Evolutionary conservation across 1,139 yeast species (phyloP).

Genomic region (Lizanozyma gosingica): DNA sequence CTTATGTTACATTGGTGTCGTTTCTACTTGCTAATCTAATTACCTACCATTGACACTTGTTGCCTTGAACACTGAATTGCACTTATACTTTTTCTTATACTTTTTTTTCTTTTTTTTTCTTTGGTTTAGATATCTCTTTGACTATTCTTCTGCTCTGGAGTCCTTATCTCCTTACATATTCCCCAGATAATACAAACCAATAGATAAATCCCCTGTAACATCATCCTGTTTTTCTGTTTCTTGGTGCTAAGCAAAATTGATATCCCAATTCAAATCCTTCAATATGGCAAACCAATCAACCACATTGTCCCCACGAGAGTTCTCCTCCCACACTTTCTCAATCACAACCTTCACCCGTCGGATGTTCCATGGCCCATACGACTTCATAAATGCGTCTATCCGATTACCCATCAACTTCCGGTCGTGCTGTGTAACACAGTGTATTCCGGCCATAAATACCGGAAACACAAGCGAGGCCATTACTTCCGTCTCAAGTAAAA

Average conservation of each 20-base stretch:
- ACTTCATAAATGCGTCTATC: slow-evolving; percentile 45
- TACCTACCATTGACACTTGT: too few species aligned
- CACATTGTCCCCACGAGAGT: slow-evolving; percentile 27
- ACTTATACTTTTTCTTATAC: too few species aligned
- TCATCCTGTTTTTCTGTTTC: too few species aligned
- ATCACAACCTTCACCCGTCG: slow-evolving; percentile 50
- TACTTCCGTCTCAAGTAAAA: slow-evolving; percentile 55
- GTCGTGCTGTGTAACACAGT: slow-evolving; percentile 44
- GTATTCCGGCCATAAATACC: slow-evolving; percentile 67
- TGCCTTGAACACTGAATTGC: too few species aligned
- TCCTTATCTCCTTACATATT: too few species aligned
- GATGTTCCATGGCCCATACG: slow-evolving; percentile 64
- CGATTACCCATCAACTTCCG: slow-evolving; percentile 43
- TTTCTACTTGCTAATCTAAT: too few species aligned
- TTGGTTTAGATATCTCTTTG: too few species aligned
- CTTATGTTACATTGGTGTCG: too few species aligned
- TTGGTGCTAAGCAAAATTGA: slow-evolving; percentile 67
- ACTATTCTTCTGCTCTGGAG: too few species aligned
- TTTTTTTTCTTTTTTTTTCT: too few species aligned
- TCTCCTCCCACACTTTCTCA: slow-evolving; percentile 41
- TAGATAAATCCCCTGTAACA: too few species aligned
- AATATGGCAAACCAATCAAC: slow-evolving; percentile 65
- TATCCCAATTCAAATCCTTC: slow-evolving; percentile 64
- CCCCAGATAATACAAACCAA: too few species aligned
- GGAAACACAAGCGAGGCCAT: slow-evolving; percentile 73